Evolutionary conservation across 805 yeast genomes (phyloP).

Genomic region (Kodamaea restingae): DNA sequence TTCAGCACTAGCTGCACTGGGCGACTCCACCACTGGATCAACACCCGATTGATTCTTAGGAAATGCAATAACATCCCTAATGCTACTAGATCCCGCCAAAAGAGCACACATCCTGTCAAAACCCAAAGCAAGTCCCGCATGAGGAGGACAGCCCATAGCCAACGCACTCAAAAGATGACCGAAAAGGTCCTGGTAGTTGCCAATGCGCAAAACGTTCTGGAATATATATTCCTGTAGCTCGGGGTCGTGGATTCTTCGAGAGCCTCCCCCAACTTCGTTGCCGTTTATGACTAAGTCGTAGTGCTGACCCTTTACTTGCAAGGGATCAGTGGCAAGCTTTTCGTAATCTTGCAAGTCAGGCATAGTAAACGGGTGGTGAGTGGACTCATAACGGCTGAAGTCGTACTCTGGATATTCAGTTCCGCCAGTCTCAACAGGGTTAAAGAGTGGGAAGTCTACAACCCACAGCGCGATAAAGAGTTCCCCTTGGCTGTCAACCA

Average conservation of each 20-base stretch:
- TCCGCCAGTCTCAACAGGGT: conserved; percentile 53
- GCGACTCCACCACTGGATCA: conserved; percentile 86
- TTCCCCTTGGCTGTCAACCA: conserved; percentile 20
- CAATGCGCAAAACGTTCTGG: conserved; percentile 56
- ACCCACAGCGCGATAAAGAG: conserved; percentile 76
- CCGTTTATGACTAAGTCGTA: conserved; percentile 94
- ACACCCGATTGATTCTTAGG: conserved; percentile 89
- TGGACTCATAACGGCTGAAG: conserved; percentile 48
- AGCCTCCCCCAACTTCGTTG: conserved; percentile 95
- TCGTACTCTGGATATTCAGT: conserved; percentile 61
- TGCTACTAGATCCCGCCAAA: conserved; percentile 71
- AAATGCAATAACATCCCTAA: conserved; percentile 91
- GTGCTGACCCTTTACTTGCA: conserved; percentile 79
- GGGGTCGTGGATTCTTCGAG: conserved; percentile 89
- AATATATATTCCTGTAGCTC: conserved; percentile 71
- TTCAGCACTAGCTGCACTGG: conserved; percentile 54
- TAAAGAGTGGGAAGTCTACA: conserved; percentile 87
- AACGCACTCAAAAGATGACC: conserved; percentile 84
- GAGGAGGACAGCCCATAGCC: conserved; percentile 95
- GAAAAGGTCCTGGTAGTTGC: conserved; percentile 59
- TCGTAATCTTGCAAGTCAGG: conserved; percentile 66
- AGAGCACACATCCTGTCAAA: conserved; percentile 92
- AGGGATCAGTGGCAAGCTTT: conserved; percentile 49
- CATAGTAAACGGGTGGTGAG: conserved; percentile 99
- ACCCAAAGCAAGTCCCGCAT: conserved; percentile 95